These are phyloP conservation scores for Coprinopsis sp. DNA, from an alignment of 768 basidiomycete species.

Conservation along the genomic window DNA sequence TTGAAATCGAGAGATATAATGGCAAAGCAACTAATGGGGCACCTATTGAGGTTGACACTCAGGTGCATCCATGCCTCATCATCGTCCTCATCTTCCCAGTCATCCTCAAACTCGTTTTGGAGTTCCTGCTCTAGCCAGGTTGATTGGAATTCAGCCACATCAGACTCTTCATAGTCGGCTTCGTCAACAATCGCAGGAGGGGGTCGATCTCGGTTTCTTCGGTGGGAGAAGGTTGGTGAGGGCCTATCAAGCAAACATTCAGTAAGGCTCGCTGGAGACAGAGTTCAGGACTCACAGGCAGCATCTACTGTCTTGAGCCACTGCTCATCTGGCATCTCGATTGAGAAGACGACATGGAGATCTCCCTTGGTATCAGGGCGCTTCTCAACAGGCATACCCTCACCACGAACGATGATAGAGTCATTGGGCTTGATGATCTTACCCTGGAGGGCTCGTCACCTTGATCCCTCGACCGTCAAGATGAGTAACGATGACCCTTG, in stretches of 20 bases:
- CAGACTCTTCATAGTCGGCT: slow-evolving; percentile 31
- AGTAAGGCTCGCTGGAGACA: background rate
- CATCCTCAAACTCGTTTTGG: slow-evolving; percentile 67
- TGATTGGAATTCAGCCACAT: slow-evolving; percentile 63
- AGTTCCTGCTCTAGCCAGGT: slow-evolving; percentile 77
- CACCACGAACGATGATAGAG: slow-evolving; percentile 70
- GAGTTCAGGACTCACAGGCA: slow-evolving; percentile 36
- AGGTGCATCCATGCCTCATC: slow-evolving; percentile 57
- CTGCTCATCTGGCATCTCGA: slow-evolving; percentile 82
- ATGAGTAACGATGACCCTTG: slow-evolving; percentile 84
- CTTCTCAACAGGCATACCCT: slow-evolving; percentile 86
- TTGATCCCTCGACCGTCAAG: slow-evolving; percentile 90
- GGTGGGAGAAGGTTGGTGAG: slow-evolving; percentile 68
- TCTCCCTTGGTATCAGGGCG: slow-evolving; percentile 68
- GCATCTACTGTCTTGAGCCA: slow-evolving; percentile 70
- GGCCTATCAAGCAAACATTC: slow-evolving; percentile 36
- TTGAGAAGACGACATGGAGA: slow-evolving; percentile 72
- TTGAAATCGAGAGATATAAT: background rate
- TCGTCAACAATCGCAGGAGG: slow-evolving; percentile 66
- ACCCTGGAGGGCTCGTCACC: slow-evolving; percentile 65
- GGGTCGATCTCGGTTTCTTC: slow-evolving; percentile 74
- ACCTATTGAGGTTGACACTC: slow-evolving; percentile 60
- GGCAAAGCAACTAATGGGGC: background rate
- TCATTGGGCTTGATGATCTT: slow-evolving; percentile 74
- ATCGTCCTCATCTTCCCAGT: slow-evolving; percentile 62